These are phyloP conservation scores for Magnusiomyces sp. DNA, from an alignment of 1,139 yeast genomes.

Conservation along the genomic window DNA sequence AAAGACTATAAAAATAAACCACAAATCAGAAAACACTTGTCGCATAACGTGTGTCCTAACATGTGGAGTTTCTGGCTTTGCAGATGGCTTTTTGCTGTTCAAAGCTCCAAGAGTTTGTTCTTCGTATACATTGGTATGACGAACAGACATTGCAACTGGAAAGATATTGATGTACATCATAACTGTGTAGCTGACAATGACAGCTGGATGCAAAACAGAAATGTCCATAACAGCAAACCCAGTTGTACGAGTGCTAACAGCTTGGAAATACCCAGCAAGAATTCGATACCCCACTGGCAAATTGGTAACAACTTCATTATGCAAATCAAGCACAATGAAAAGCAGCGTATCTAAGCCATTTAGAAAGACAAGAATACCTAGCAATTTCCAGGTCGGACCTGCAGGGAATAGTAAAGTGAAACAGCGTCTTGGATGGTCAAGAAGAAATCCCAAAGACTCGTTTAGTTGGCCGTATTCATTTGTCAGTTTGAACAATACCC, in stretches of 20 bases:
- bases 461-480: constrained; percentile 42
- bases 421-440: constrained; percentile 96
- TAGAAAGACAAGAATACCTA: constrained; percentile 59
- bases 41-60: constrained; percentile 84
- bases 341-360: constrained; percentile 72
- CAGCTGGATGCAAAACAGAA: constrained; percentile 71
- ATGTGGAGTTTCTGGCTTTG: too few relatives aligned
- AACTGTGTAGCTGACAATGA: constrained; percentile 85
- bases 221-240: constrained; percentile 74
- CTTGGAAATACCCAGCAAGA: constrained; percentile 79
- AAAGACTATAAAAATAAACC: constrained; percentile 84
- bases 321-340: constrained; percentile 69
- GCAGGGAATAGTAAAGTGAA: constrained; percentile 87
- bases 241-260: constrained; percentile 88
- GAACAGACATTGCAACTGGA: constrained; percentile 90
- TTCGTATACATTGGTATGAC: constrained; percentile 95
- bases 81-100: too few relatives aligned
- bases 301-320: constrained; percentile 36
- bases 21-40: constrained; percentile 87
- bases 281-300: constrained; percentile 62
- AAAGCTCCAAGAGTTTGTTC: constrained; percentile 91
- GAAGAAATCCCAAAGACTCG: constrained; percentile 75
- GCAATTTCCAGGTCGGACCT: constrained; percentile 92
- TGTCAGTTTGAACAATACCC: constrained; percentile 64
- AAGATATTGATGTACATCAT: constrained; percentile 98